Evolutionary conservation across 768 basidiomycete species (phyloP), one percentile per base, ranked within the genome.

Genomic region (Pleurotus cornucopiae): DNA sequence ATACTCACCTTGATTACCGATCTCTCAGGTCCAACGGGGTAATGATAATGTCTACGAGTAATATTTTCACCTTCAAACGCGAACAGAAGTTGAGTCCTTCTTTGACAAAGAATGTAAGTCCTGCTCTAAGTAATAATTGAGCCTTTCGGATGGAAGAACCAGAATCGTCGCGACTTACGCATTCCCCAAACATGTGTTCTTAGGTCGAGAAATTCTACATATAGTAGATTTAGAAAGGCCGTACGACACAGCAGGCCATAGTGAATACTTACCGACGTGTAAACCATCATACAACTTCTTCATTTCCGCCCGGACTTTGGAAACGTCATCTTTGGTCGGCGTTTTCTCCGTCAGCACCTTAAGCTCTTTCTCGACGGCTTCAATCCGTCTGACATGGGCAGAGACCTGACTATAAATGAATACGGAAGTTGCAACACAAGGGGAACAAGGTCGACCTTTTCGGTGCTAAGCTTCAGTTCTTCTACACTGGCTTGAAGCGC

Each of bases 261-360:
- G 3, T 34, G 5, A 13, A 4, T 18, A 76, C 82, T 64, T 57
- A 86, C 89, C 89, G 62, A 91, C 79, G 62, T 91, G 88, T 44
- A 93, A 74, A 2, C 89, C 88, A 61, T 91, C 89, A 57, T 92
- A 91, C 14, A 93, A 68, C 67, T 92, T 93, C 82, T 94, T 95
- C 59, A 86, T 79, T 68, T 97, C 94, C 9, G 82, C 81, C 57
- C 94, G 76, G 6, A 92, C 72, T 57, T 83, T 79, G 20, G 84
- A 79, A 34, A 92, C 73, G 60, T 97, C 94, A 41, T 94, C 93
- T 70, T 92, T 94, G 26, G 78, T 79, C 6, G 89, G 80, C 2
- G 88, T 79, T 16, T 75, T 71, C 49, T 84, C 81, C 5, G 79
- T 75, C 21, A 97, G 66, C 0, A 86, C 84, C 67, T 89, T 92